These are phyloP conservation scores for Colletotrichum chrysophilum DNA, from an alignment of 2,329 filamentous ascomycete species.

Conservation along the genomic window DNA sequence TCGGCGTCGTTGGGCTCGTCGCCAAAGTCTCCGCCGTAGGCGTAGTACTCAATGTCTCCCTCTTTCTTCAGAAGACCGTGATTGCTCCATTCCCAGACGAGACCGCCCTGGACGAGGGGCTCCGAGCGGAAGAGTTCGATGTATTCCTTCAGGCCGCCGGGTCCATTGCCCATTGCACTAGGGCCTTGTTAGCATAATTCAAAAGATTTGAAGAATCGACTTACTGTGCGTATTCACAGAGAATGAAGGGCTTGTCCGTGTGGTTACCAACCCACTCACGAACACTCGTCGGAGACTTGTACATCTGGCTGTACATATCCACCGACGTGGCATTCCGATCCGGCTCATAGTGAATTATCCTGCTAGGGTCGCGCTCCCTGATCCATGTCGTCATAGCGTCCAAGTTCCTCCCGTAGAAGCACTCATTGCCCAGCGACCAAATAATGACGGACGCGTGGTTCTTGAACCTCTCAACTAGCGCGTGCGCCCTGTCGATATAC, in stretches of 20 bases:
- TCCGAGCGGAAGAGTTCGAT: slow-evolving; percentile 67
- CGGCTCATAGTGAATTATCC: slow-evolving; percentile 70
- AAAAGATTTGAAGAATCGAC: fast-evolving
- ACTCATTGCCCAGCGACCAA: slow-evolving; percentile 76
- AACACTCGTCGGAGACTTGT: slow-evolving; percentile 54
- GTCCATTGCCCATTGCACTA: slow-evolving; percentile 73
- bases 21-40: slow-evolving; percentile 66
- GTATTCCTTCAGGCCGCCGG: slow-evolving; percentile 71
- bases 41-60: slow-evolving; percentile 52
- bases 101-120: slow-evolving; percentile 60
- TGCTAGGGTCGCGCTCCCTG: slow-evolving; percentile 58
- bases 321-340: slow-evolving; percentile 62
- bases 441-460: slow-evolving; percentile 71
- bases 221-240: slow-evolving; percentile 56
- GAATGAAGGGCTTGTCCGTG: slow-evolving; percentile 59
- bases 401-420: slow-evolving; percentile 73
- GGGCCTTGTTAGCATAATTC: neutral
- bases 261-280: slow-evolving; percentile 40
- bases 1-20: slow-evolving; percentile 64
- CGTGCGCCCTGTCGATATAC: slow-evolving; percentile 70
- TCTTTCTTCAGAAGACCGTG: slow-evolving; percentile 52
- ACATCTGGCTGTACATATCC: slow-evolving; percentile 72
- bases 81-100: slow-evolving; percentile 70
- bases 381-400: slow-evolving; percentile 70
- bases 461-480: slow-evolving; percentile 64